These are phyloP conservation scores for Penicillium decumbens DNA, from an alignment of 2,329 filamentous ascomycete species.

Conservation along the genomic window DNA sequence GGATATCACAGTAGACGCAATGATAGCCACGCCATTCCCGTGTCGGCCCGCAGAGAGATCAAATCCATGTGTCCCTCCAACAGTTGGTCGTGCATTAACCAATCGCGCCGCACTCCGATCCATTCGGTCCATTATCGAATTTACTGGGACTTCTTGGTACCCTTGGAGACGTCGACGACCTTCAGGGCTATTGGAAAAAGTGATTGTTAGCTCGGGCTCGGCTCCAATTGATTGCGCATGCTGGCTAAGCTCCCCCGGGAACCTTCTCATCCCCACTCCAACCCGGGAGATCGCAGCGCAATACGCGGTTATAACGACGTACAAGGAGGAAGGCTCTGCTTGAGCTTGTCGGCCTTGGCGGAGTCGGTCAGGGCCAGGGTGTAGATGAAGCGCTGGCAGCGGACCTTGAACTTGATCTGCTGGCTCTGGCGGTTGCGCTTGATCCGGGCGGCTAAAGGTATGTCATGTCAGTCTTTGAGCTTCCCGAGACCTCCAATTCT, in stretches of 20 bases:
- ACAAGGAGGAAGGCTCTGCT: slow-evolving; percentile 98
- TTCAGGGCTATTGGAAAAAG: slow-evolving; percentile 37
- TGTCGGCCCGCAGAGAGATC: slow-evolving; percentile 32
- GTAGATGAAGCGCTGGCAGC: slow-evolving; percentile 94
- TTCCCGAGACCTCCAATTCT: slow-evolving; percentile 6
- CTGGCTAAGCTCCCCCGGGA: neutral
- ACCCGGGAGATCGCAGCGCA: neutral
- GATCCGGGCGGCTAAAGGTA: slow-evolving; percentile 69
- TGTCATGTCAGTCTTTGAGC: slow-evolving; percentile 19
- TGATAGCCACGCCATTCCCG: slow-evolving; percentile 23
- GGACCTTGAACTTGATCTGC: slow-evolving; percentile 99
- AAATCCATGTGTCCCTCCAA: slow-evolving; percentile 26
- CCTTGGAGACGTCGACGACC: slow-evolving; percentile 45
- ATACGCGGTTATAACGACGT: slow-evolving; percentile 45
- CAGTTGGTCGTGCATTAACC: slow-evolving; percentile 26
- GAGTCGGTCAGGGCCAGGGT: slow-evolving; percentile 96
- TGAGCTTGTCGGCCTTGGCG: slow-evolving; percentile 99
- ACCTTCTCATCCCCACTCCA: neutral
- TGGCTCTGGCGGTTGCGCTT: slow-evolving; percentile 90
- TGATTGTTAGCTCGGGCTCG: neutral
- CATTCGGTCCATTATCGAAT: slow-evolving; percentile 28
- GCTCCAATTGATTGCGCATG: neutral
- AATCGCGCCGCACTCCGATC: slow-evolving; percentile 25
- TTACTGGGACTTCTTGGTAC: slow-evolving; percentile 44
- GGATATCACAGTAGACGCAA: slow-evolving; percentile 26